Percentiles rank a stretch among this genome's conserved stretches.
phyloP scores from a whole-genome alignment of 345 rosid species.

The Syzygium grande region DNA sequence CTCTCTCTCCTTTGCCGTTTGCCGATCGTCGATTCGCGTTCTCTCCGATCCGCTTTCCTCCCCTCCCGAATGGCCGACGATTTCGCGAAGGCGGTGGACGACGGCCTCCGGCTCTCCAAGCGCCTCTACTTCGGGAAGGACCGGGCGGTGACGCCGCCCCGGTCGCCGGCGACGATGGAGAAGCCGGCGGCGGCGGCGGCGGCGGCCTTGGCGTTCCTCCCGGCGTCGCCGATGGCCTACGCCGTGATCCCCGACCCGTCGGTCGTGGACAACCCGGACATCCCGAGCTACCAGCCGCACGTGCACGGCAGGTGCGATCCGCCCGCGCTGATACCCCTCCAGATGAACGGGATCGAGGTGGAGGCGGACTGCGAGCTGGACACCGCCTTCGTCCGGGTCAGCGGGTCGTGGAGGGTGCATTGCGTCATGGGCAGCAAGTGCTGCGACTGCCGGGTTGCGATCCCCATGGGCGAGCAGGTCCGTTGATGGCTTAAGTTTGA shows the following conservation, averaged over 20 bases:
- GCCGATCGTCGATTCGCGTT: background rate
- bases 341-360: conserved; percentile 66
- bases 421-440: conserved; percentile 85
- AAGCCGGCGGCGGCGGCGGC: conserved; percentile 18
- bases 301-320: conserved; percentile 91
- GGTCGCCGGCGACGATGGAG: conserved; percentile 52
- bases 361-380: conserved; percentile 59
- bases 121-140: conserved; percentile 81
- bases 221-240: conserved; percentile 77
- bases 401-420: conserved; percentile 80
- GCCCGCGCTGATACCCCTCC: conserved; percentile 83
- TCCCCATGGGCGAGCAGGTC: conserved; percentile 94
- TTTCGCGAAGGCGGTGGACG: conserved; percentile 69
- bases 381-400: conserved; percentile 42
- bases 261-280: conserved; percentile 84
- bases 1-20: background rate
- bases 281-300: conserved; percentile 96
- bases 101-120: conserved; percentile 69
- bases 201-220: conserved; percentile 23
- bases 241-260: conserved; percentile 76
- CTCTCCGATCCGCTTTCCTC: background rate
- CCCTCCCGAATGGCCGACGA: conserved; percentile 52
- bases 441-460: conserved; percentile 77
- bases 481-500: background rate
- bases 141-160: conserved; percentile 61